phyloP scores from a whole-genome alignment of 2,329 filamentous ascomycete species.

The Monosporascus sp. region DNA sequence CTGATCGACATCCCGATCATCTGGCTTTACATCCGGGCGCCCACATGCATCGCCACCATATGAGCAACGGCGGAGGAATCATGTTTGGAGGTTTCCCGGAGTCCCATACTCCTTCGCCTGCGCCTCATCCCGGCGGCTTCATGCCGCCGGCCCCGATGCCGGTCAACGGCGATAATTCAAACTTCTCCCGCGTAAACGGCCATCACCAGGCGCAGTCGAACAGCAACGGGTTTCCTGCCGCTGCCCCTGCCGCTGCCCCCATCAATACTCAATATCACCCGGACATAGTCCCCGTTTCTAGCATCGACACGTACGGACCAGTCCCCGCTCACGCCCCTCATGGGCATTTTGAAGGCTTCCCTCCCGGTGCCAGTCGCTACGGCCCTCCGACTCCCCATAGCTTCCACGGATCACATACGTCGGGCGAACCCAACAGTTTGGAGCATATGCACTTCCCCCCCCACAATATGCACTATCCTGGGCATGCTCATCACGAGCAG shows the following conservation, averaged over 20 bases:
- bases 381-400: conserved; percentile 54
- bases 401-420: conserved; percentile 57
- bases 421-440: conserved; percentile 37
- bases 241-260: conserved; percentile 2
- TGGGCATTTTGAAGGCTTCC: conserved; percentile 26
- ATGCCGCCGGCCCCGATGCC: conserved; percentile 37
- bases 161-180: conserved; percentile 19
- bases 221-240: conserved; percentile 18
- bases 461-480: conserved; percentile 26
- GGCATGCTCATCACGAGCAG: conserved; percentile 10
- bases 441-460: conserved; percentile 31
- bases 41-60: conserved; percentile 27
- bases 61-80: conserved; percentile 46
- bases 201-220: conserved; percentile 22
- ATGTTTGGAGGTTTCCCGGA: conserved; percentile 50
- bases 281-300: conserved; percentile 18
- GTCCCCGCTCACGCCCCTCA: conserved; percentile 18
- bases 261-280: conserved; percentile 21
- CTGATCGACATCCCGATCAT: conserved; percentile 15
- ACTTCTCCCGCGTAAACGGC: conserved; percentile 17
- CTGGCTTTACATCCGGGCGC: conserved; percentile 19
- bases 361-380: conserved; percentile 31
- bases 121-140: conserved; percentile 41
- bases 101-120: conserved; percentile 55
- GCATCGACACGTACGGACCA: conserved; percentile 20